Conservation (phyloP, 805 yeast genomes). For the Zygosaccharomyces bisporus region DNA sequence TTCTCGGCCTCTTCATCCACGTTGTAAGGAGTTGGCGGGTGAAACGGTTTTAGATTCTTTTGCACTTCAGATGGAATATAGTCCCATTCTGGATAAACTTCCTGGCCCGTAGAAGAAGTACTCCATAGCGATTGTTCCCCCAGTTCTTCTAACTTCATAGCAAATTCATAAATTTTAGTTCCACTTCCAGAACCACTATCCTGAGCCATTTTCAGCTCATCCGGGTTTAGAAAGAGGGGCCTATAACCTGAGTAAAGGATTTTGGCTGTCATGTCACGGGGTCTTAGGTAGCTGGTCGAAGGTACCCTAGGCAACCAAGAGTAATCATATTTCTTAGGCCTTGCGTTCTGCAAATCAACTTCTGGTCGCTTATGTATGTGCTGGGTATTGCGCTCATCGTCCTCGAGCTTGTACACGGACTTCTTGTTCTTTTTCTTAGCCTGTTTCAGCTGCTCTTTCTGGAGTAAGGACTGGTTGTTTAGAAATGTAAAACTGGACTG, state of each 20-base stretch:
- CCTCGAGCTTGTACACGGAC: slow-evolving; percentile 12
- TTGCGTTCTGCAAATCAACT: slow-evolving; percentile 5
- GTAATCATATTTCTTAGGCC: slow-evolving; percentile 20
- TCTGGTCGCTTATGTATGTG: slow-evolving; percentile 9
- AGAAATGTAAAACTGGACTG: slow-evolving; percentile 28
- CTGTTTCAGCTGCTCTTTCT: slow-evolving; percentile 20
- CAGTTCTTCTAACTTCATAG: slow-evolving; percentile 31
- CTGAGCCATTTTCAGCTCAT: slow-evolving; percentile 11
- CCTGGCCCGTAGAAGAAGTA: slow-evolving; percentile 37
- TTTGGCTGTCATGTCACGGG: slow-evolving; percentile 23
- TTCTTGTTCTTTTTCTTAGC: slow-evolving; percentile 16
- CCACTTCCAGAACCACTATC: slow-evolving; percentile 15
- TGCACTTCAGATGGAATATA: slow-evolving; percentile 33
- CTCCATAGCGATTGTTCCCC: slow-evolving; percentile 35
- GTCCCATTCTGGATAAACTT: slow-evolving; percentile 37
- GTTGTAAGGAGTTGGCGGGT: slow-evolving; percentile 27
- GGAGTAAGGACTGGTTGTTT: slow-evolving; percentile 22
- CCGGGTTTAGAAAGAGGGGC: slow-evolving; percentile 26
- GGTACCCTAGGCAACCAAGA: slow-evolving; percentile 34
- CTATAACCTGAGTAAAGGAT: slow-evolving; percentile 33
- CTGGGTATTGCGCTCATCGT: slow-evolving; percentile 11
- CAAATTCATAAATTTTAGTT: slow-evolving; percentile 27
- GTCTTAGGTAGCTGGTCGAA: slow-evolving; percentile 25
- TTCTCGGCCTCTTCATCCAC: slow-evolving; percentile 7
- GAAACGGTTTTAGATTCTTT: slow-evolving; percentile 34